These are phyloP conservation scores for Termitomyces sp. DNA, from an alignment of 768 basidiomycete species.

Conservation along the genomic window DNA sequence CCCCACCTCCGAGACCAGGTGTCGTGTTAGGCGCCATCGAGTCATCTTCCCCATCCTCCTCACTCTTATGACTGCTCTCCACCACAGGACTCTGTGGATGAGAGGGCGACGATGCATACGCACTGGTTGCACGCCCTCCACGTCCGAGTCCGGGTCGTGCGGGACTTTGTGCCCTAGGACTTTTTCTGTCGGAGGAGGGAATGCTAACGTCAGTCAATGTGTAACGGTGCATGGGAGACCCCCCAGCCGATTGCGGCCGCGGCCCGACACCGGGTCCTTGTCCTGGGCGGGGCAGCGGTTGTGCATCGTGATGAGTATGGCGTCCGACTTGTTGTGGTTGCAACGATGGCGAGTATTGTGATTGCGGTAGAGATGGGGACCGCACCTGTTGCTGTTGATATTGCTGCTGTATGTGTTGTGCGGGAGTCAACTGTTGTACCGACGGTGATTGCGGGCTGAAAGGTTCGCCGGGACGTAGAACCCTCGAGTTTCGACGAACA, in stretches of 20 bases:
- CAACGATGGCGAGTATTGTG: slow-evolving; percentile 9
- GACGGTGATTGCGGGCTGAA: slow-evolving; percentile 1
- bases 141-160: slow-evolving; percentile 9
- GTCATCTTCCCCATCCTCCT: slow-evolving; percentile 1
- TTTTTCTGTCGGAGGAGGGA: slow-evolving; percentile 11
- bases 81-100: slow-evolving; percentile 4
- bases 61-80: slow-evolving; percentile 1
- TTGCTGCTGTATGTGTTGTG: slow-evolving; percentile 14
- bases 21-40: slow-evolving; percentile 9
- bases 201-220: slow-evolving; percentile 37
- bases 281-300: slow-evolving; percentile 4
- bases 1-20: slow-evolving; percentile 16
- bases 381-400: slow-evolving; percentile 12
- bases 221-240: slow-evolving; percentile 33
- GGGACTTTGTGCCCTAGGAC: slow-evolving; percentile 11
- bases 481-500: slow-evolving; percentile 45
- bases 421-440: slow-evolving; percentile 12
- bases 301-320: slow-evolving; percentile 1
- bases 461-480: slow-evolving; percentile 2
- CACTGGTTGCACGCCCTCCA: slow-evolving; percentile 3
- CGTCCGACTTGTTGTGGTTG: slow-evolving; percentile 10
- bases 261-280: slow-evolving; percentile 9
- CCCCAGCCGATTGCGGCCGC: slow-evolving; percentile 10
- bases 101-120: neutral
- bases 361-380: slow-evolving; percentile 9